phyloP scores from a whole-genome alignment of 2,329 filamentous ascomycete genomes.

The Trichoderma gracile region DNA sequence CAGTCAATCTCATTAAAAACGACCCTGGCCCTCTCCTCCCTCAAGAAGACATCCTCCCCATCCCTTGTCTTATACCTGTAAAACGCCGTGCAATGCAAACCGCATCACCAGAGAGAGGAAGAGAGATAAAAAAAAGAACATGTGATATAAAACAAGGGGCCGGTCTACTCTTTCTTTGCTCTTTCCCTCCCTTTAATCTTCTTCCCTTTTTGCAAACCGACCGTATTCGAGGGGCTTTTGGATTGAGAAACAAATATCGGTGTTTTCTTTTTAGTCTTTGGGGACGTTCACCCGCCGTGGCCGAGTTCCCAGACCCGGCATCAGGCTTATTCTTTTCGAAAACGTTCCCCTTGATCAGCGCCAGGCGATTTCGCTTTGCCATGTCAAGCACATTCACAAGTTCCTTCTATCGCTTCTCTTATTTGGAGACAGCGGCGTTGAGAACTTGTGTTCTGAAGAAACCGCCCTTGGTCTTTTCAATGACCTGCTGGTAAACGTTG shows the following conservation, averaged over 20 bases:
- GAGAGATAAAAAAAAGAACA: slow-evolving; percentile 18
- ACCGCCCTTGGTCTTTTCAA: slow-evolving; percentile 96
- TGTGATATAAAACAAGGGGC: slow-evolving; percentile 20
- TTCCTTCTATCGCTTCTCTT: slow-evolving; percentile 30
- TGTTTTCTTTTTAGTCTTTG: slow-evolving; percentile 2
- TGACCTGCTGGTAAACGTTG: slow-evolving; percentile 98
- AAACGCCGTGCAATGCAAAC: slow-evolving; percentile 46
- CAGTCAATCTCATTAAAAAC: slow-evolving; percentile 33
- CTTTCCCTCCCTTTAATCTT: not conserved
- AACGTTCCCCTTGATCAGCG: not conserved
- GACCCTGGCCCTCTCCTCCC: slow-evolving; percentile 21
- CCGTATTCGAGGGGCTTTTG: slow-evolving; percentile 3
- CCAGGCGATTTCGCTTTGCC: slow-evolving; percentile 18
- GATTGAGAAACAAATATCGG: not conserved
- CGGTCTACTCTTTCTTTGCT: slow-evolving; percentile 25
- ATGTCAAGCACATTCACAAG: slow-evolving; percentile 13
- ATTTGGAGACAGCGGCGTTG: slow-evolving; percentile 63
- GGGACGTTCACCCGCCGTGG: not conserved
- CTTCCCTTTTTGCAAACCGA: slow-evolving; percentile 5
- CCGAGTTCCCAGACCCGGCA: not conserved
- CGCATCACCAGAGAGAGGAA: slow-evolving; percentile 37
- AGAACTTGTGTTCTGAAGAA: slow-evolving; percentile 98
- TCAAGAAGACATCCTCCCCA: slow-evolving; percentile 33
- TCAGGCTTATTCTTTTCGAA: not conserved
- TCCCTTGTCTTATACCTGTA: slow-evolving; percentile 36